phyloP scores from a whole-genome alignment of 2,329 filamentous ascomycete species.

The Colletotrichum sp. region DNA sequence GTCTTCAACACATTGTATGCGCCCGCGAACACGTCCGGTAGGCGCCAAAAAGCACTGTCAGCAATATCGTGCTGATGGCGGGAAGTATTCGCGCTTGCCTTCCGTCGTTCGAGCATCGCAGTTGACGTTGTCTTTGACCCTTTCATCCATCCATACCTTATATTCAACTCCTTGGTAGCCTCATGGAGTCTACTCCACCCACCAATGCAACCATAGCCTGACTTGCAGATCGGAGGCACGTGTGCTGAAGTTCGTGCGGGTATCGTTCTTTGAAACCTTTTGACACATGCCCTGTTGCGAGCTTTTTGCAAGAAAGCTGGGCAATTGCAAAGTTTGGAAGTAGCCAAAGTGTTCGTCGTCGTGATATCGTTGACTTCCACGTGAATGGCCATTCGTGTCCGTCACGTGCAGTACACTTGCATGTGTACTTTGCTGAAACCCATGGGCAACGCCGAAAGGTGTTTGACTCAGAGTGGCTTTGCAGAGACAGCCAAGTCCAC shows the following conservation, averaged over 20 bases:
- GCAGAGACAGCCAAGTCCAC: not conserved
- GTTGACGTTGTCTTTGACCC: not conserved
- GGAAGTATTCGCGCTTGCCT: not conserved
- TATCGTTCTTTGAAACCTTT: too few species aligned
- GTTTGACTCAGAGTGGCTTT: not conserved
- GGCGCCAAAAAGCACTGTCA: not conserved
- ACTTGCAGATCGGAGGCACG: too few species aligned
- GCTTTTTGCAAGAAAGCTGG: too few species aligned
- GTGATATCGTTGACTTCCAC: too few species aligned
- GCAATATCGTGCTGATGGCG: not conserved
- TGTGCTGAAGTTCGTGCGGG: too few species aligned
- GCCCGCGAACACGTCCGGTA: not conserved
- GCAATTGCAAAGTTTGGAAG: too few species aligned
- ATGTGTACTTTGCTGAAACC: not conserved
- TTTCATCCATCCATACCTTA: not conserved
- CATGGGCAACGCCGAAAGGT: not conserved
- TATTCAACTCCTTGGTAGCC: not conserved
- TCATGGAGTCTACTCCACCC: too few species aligned
- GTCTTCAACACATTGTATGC: not conserved
- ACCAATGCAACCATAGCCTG: too few species aligned
- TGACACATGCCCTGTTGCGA: too few species aligned
- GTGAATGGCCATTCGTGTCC: too few species aligned
- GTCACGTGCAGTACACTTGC: rapidly evolving
- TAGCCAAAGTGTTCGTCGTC: too few species aligned
- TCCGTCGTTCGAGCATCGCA: rapidly evolving